Percentiles rank a stretch among this genome's conserved stretches.
Evolutionary conservation across 2,329 filamentous ascomycete species (phyloP).

Genomic region (Lachnellula hyalina): DNA sequence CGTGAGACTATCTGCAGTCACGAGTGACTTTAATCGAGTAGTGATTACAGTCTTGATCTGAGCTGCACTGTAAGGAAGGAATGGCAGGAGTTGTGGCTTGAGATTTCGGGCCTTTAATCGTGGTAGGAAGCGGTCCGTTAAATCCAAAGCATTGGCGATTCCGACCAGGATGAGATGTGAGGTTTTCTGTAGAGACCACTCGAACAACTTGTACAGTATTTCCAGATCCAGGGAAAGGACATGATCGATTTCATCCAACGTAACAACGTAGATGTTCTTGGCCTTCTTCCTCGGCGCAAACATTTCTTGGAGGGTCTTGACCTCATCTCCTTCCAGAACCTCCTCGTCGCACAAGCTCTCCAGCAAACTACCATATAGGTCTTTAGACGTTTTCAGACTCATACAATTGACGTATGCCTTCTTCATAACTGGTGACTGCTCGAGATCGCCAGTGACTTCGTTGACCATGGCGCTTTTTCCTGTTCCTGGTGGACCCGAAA

Average conservation of each 20-base stretch:
- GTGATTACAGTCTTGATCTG: conserved; percentile 88
- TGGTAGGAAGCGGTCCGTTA: conserved; percentile 92
- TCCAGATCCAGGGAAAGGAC: conserved; percentile 84
- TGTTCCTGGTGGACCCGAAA: conserved; percentile 92
- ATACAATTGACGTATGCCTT: conserved; percentile 92
- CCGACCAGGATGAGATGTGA: conserved; percentile 82
- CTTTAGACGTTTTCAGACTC: conserved; percentile 83
- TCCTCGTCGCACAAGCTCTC: conserved; percentile 61
- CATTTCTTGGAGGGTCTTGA: conserved; percentile 61
- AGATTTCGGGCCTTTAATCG: conserved; percentile 88
- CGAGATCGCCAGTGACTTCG: conserved; percentile 63
- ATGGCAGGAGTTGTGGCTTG: conserved; percentile 83
- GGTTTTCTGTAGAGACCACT: conserved; percentile 81
- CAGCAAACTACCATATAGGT: conserved; percentile 76
- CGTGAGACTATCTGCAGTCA: conserved; percentile 50
- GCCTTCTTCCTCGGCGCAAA: conserved; percentile 60
- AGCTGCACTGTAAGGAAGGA: conserved; percentile 81
- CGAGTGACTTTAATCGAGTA: conserved; percentile 70
- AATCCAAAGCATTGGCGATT: conserved; percentile 91
- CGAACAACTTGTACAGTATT: conserved; percentile 88
- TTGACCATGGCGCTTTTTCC: conserved; percentile 93
- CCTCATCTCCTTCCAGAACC: conserved; percentile 60
- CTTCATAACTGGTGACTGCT: conserved; percentile 47
- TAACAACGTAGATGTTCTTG: conserved; percentile 67
- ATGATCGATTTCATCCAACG: conserved; percentile 92